phyloP scores from a whole-genome alignment of 352 stramenopile genomes.

The Globisporangium takayamanum region DNA sequence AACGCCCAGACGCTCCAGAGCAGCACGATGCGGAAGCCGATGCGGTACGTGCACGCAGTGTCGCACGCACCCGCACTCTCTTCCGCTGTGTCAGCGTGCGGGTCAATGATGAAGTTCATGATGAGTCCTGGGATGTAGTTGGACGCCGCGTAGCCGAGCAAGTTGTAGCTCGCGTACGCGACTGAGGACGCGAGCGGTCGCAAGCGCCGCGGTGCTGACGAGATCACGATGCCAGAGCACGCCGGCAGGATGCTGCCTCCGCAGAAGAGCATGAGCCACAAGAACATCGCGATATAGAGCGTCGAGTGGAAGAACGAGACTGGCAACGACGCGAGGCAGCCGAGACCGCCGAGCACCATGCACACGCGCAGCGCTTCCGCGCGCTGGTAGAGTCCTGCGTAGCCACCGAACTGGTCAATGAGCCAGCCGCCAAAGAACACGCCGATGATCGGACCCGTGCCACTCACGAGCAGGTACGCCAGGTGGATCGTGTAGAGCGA shows the following conservation, averaged over 20 bases:
- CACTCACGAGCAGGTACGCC: conserved; percentile 66
- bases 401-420: conserved; percentile 74
- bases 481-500: conserved; percentile 75
- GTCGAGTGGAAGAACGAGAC: conserved; percentile 68
- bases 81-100: conserved; percentile 18
- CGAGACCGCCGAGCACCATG: conserved; percentile 51
- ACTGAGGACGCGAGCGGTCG: conserved; percentile 72
- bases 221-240: conserved; percentile 84
- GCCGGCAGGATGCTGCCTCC: conserved; percentile 61
- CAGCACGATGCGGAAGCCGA: conserved; percentile 79
- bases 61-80: conserved; percentile 36
- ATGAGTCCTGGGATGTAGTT: conserved; percentile 80
- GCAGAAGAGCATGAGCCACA: conserved; percentile 85
- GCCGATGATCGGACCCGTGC: conserved; percentile 71
- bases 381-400: conserved; percentile 60
- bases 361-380: conserved; percentile 63
- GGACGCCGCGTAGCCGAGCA: conserved; percentile 82
- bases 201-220: conserved; percentile 47
- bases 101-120: conserved; percentile 75
- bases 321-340: conserved; percentile 44
- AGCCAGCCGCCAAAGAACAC: conserved; percentile 85
- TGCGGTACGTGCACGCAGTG: conserved; percentile 70
- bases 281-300: conserved; percentile 55
- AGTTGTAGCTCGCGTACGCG: conserved; percentile 76
- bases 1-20: conserved; percentile 71